phyloP scores from a whole-genome alignment of 2,329 filamentous ascomycete species.

The Penicillium oxalicum region DNA sequence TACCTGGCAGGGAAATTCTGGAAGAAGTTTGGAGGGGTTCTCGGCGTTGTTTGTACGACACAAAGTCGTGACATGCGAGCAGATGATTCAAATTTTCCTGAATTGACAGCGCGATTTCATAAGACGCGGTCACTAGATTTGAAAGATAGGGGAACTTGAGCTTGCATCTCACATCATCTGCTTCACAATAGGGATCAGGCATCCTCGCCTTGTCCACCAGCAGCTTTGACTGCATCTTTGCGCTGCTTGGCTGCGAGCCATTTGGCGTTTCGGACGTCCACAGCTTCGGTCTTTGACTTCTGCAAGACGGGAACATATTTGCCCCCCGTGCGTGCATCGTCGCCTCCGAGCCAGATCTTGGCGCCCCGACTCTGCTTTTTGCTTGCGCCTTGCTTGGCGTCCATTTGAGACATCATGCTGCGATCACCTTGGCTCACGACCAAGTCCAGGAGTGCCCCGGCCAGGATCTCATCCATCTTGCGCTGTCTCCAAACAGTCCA shows the following conservation, averaged over 20 bases:
- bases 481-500: slow-evolving; percentile 78
- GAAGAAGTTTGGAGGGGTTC: slow-evolving; percentile 88
- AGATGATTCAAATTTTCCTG: not conserved
- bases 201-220: slow-evolving; percentile 5
- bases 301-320: slow-evolving; percentile 54
- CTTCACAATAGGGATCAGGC: slow-evolving; percentile 1
- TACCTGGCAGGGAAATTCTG: slow-evolving; percentile 68
- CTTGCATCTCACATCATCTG: not conserved
- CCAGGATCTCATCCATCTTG: slow-evolving; percentile 86
- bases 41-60: slow-evolving; percentile 73
- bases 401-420: slow-evolving; percentile 20
- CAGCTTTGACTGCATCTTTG: slow-evolving; percentile 28
- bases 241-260: slow-evolving; percentile 50
- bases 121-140: not conserved
- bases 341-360: slow-evolving; percentile 55
- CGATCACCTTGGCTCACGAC: slow-evolving; percentile 42
- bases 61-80: slow-evolving; percentile 39
- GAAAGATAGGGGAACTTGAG: not conserved
- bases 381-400: slow-evolving; percentile 17
- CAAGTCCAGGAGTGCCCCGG: slow-evolving; percentile 65
- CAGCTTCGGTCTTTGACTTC: slow-evolving; percentile 50
- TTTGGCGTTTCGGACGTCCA: slow-evolving; percentile 58
- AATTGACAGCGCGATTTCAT: not conserved
- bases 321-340: slow-evolving; percentile 49
- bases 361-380: slow-evolving; percentile 37